Evolutionary conservation across 352 stramenopile genomes (phyloP), one percentile per base, ranked within the genome.

Genomic region (Phytophthora pluvialis): DNA sequence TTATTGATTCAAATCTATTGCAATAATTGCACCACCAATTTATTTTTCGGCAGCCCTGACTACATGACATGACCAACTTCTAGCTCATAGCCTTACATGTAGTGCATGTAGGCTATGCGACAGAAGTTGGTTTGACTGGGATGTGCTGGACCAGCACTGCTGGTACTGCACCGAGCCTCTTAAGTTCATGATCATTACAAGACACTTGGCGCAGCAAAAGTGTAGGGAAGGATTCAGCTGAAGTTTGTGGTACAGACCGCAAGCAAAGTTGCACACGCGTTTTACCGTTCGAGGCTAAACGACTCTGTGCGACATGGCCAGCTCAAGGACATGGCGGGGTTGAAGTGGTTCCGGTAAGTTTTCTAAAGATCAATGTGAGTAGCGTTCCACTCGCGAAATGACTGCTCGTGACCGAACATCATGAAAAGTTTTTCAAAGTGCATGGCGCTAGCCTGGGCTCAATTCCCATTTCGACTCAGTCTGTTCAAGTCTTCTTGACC

Each of bases 401-500:
- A 45, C 29, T 55, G 28, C 21, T 42, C 50, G 16, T 47, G 6
- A 8, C 25, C 5, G 33, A 12, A 9, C 46, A 32, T 21, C 11
- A 33, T 35, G 51, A 21, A 25, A 45, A 46, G 32, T 45, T 57
- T 18, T 16, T 42, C 45, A 9, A 28, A 26, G 25, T 39, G 3
- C 6, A 16, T 46, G 15, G 16, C 4, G 25, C 13, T 59, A n/a
- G 38, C 4, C 35, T 29, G 2, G 13, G 38, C 44, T 70, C 40
- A 66, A 62, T 70, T 47, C n/a, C 12, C 52, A 66, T 66, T 56
- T 42, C 26, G 59, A 56, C 47, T 26, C 15, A 36, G 12, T 4
- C 18, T 21, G 6, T 21, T 40, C 52, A 64, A 64, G 50, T 53
- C 25, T 45, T 31, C 38, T 32, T 16, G 39, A 5, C 39, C n/a